Evolutionary conservation across 352 stramenopile genomes (phyloP).

Genomic region (Chrysophaeum taylorii): DNA sequence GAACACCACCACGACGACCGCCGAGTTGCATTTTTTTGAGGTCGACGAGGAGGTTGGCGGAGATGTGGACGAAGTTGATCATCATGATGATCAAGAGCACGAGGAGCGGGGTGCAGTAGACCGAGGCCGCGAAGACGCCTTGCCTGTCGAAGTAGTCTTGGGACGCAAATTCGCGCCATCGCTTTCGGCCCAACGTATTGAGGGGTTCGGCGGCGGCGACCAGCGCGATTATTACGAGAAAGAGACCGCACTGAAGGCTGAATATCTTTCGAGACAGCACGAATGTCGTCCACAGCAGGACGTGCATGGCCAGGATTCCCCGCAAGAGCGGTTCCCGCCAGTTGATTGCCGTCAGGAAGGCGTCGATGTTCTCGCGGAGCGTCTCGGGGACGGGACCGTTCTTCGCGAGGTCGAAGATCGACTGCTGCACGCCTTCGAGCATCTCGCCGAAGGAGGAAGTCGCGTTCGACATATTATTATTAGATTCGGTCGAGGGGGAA

Average conservation of each 20-base stretch:
- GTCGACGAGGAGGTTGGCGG: background rate
- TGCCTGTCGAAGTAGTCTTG: conserved; percentile 66
- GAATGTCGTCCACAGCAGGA: background rate
- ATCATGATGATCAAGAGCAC: conserved; percentile 61
- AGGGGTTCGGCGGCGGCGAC: conserved; percentile 49
- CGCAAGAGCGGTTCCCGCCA: conserved; percentile 60
- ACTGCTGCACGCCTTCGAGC: too few species aligned
- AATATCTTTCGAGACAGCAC: background rate
- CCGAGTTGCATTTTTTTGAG: too few species aligned
- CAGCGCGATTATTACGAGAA: conserved; percentile 44
- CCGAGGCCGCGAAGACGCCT: conserved; percentile 66
- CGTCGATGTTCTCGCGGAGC: background rate
- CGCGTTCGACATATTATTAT: too few species aligned
- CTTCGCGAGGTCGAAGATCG: too few species aligned
- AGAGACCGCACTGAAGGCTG: background rate
- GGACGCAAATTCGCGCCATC: conserved; percentile 55
- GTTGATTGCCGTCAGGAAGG: conserved; percentile 38
- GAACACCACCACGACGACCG: too few species aligned
- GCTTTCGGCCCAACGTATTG: conserved; percentile 48
- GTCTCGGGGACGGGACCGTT: too few species aligned
- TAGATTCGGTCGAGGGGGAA: background rate
- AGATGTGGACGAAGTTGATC: conserved; percentile 26
- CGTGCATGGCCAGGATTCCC: conserved; percentile 47
- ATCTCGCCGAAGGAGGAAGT: too few species aligned
- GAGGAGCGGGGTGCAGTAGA: conserved; percentile 60